Evolutionary conservation across 305 asterid species (phyloP), one percentile per base, ranked within the genome.

Genomic region (Fraxinus nigra): DNA sequence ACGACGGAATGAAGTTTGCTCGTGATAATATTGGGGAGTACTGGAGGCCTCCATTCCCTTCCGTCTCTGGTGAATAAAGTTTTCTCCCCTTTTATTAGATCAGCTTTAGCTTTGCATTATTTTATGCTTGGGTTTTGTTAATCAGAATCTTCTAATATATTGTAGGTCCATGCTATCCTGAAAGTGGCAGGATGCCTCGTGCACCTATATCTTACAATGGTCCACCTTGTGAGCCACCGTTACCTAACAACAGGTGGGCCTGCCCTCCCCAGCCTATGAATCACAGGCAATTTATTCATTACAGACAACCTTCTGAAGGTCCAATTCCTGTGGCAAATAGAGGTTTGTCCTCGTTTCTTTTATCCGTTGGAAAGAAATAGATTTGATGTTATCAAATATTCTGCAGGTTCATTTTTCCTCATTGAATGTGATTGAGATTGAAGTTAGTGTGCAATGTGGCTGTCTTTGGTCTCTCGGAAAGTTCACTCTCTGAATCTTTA

Each of bases 101-200:
- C 43, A 70, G 75, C 75, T 30, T 70, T 70, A 70, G 75, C 40
- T 28, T 70, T 14, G 20, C 22, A 32, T 77, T 79, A 0, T 56
- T 34, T 51, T 75, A 30, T 34, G 43, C 74, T 82, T 73, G 24
- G 18, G 76, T 81, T 33, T 74, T 80, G 76, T 59, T 48, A 80
- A 26, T 77, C 74, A 59, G 35, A 69, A 3, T 78, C 74, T 73
- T 59, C 40, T 78, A 14, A 61, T 13, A 40, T 74, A 0, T 83
- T 78, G 20, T 80, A 93, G 98, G 98, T 82, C 92, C 96, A 82
- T 88, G 91, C 84, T 90, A 93, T 86, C 91, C 90, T 35, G 93
- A 95, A 67, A 89, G 88, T 37, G 83, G 85, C 82, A 89, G 95
- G 84, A 86, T 86, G 89, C 81, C 85, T 84, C 88, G 88, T 86